phyloP scores from a whole-genome alignment of 306 rosid species.

The Crotalaria pallida region DNA sequence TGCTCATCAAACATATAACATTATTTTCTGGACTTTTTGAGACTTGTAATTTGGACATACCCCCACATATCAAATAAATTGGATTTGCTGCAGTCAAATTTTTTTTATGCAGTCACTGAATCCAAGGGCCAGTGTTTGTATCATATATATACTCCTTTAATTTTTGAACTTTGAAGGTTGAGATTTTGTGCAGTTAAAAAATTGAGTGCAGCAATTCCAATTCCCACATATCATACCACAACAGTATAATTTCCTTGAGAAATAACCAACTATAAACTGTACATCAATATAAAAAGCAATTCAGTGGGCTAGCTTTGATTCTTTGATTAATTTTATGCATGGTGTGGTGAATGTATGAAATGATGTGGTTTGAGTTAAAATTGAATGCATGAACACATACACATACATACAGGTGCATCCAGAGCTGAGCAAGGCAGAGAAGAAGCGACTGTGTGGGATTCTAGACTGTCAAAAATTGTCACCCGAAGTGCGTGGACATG shows the following conservation, averaged over 20 bases:
- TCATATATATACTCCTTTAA: no score
- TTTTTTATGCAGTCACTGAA: no score
- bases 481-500: slow-evolving; percentile 64
- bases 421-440: slow-evolving; percentile 63
- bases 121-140: no score
- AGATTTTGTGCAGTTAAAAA: no score
- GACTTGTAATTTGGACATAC: neutral
- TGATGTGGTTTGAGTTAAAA: slow-evolving; percentile 6
- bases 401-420: slow-evolving; percentile 65
- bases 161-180: no score
- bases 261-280: no score
- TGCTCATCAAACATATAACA: neutral
- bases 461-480: slow-evolving; percentile 78
- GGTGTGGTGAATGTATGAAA: neutral
- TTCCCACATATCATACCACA: neutral
- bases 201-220: no score
- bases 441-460: slow-evolving; percentile 66
- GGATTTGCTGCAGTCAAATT: no score
- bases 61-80: no score
- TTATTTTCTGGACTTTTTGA: neutral
- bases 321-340: neutral
- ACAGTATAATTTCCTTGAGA: neutral
- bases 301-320: neutral
- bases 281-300: no score
- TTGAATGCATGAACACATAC: slow-evolving; percentile 16